Percentiles rank a stretch among this genome's conserved stretches.
Conservation (phyloP, 108 stramenopile genomes). For the Nannochloropsis gaditana region DNA sequence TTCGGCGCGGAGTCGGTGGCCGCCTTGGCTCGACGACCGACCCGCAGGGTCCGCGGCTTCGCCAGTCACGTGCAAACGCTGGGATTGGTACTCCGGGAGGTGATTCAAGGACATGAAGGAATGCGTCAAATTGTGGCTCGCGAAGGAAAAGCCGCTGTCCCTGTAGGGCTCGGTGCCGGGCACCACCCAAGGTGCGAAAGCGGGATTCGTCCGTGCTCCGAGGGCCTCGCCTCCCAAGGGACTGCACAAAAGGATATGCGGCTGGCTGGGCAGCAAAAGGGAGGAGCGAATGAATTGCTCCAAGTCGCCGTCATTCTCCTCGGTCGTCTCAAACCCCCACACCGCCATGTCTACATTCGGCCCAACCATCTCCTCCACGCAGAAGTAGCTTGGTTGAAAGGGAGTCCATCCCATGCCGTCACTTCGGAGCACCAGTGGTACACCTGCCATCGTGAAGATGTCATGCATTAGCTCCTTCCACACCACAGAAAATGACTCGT, state of each 20-base stretch:
- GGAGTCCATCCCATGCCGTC: not conserved
- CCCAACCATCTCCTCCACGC: not conserved
- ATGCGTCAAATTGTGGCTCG: not conserved
- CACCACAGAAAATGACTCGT: not conserved
- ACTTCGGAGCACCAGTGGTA: not conserved
- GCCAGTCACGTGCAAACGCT: not conserved
- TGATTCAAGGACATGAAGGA: not conserved
- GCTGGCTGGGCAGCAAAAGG: not conserved
- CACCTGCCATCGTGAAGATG: not conserved
- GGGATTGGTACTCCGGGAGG: not conserved
- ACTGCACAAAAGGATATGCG: not conserved
- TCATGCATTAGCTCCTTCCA: not conserved
- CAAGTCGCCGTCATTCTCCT: not conserved
- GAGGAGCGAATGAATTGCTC: not conserved
- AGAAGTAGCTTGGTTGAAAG: not conserved
- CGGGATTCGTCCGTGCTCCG: not conserved
- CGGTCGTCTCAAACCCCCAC: conserved; percentile 6
- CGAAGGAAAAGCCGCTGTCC: not conserved
- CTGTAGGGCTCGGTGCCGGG: not conserved
- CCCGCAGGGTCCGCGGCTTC: not conserved
- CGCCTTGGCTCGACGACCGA: not conserved
- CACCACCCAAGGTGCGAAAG: not conserved
- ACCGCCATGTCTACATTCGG: not conserved
- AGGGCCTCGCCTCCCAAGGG: not conserved
- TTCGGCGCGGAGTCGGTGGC: not conserved